Conservation (phyloP, 495 filamentous ascomycete species). For the Penicillium taxi region DNA sequence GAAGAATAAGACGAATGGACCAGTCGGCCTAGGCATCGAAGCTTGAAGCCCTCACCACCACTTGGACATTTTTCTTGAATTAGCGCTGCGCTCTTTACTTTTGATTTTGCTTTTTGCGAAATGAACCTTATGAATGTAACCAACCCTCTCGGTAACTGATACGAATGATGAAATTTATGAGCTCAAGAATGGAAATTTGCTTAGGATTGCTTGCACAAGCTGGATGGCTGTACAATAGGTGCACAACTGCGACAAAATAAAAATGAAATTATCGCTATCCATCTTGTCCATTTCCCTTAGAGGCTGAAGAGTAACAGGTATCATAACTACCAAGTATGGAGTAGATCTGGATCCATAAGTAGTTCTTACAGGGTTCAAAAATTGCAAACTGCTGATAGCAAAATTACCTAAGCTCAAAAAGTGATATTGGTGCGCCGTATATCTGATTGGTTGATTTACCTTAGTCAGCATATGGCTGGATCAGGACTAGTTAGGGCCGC, state of each 20-base stretch:
- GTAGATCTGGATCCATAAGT: not conserved
- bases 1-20: conserved; percentile 47
- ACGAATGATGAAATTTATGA: conserved; percentile 30
- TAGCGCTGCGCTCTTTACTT: conserved; percentile 13
- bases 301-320: not conserved
- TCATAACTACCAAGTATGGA: not conserved
- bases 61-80: conserved; percentile 21
- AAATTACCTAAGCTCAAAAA: too few species aligned
- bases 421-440: too few species aligned
- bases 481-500: conserved; percentile 34
- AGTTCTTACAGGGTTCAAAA: not conserved
- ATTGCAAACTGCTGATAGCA: too few species aligned
- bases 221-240: conserved; percentile 21
- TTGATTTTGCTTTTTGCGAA: conserved; percentile 16
- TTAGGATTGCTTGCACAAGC: conserved; percentile 10
- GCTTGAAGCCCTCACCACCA: conserved; percentile 27
- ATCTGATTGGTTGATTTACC: not conserved
- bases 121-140: too few species aligned
- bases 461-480: conserved; percentile 16
- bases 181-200: conserved; percentile 4
- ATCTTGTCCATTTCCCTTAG: not conserved
- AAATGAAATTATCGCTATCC: not conserved
- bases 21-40: conserved; percentile 59
- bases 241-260: conserved; percentile 11
- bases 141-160: conserved; percentile 11